These are phyloP conservation scores for Metarhizium humberi DNA, from an alignment of 2,329 filamentous ascomycete genomes.

Conservation along the genomic window DNA sequence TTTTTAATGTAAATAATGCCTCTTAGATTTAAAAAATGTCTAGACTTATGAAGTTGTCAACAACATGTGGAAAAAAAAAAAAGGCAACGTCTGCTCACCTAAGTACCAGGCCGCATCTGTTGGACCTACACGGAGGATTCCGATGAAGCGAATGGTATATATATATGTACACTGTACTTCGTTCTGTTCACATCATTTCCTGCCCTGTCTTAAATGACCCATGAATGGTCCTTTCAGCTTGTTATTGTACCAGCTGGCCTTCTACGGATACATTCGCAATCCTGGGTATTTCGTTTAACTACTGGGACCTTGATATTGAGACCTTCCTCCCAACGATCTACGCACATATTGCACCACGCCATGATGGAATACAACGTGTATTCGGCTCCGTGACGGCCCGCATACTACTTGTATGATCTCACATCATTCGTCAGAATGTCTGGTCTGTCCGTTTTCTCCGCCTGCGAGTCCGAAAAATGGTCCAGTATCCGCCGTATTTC, in stretches of 20 bases:
- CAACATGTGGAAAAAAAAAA: no score
- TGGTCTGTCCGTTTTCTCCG: background rate
- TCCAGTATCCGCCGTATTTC: background rate
- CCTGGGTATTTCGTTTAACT: no score
- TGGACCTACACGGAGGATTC: background rate
- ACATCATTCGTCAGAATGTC: background rate
- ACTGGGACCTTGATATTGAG: background rate
- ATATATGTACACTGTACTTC: background rate
- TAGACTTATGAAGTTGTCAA: no score
- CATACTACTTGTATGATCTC: background rate
- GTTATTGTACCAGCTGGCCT: no score
- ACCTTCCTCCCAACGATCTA: background rate
- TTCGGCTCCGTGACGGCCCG: background rate
- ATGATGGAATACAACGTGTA: background rate
- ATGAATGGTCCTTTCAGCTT: no score
- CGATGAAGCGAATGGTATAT: no score
- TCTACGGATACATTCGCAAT: no score
- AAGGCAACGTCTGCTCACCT: no score
- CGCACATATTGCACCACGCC: background rate
- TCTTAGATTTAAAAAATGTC: no score
- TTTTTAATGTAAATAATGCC: no score
- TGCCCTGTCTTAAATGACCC: no score
- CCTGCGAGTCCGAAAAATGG: background rate
- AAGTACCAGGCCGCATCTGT: background rate
- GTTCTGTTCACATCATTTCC: background rate